Percentiles rank a stretch among this genome's conserved stretches.
These are phyloP conservation scores for Aegilops tauschii DNA, from an alignment of 176 grass and related monocot genomes.

Conservation along the genomic window DNA sequence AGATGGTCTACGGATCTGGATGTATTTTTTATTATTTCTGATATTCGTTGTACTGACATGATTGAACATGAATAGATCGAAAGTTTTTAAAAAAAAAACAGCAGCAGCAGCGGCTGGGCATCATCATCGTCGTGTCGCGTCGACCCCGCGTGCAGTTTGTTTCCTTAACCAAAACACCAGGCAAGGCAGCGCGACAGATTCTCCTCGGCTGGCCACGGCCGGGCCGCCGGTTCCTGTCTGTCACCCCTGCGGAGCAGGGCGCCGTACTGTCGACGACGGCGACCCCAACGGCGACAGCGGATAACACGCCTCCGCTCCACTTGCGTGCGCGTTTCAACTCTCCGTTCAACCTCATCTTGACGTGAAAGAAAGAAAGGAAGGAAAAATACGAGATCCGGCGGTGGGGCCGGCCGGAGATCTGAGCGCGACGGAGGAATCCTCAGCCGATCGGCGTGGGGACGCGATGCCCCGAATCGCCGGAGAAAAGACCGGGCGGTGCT, in stretches of 20 bases:
- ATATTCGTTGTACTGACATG: too few relatives aligned
- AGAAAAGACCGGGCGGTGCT: slow-evolving; percentile 1
- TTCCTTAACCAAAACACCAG: neutral
- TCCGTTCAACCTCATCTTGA: neutral
- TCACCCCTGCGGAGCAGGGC: too few relatives aligned
- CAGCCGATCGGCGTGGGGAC: neutral
- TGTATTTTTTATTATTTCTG: too few relatives aligned
- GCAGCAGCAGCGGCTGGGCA: too few relatives aligned
- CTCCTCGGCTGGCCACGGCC: neutral
- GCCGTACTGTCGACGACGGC: neutral
- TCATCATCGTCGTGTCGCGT: too few relatives aligned
- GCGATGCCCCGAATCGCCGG: slow-evolving; percentile 41
- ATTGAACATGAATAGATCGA: too few relatives aligned
- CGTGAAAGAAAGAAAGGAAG: neutral
- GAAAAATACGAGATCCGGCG: neutral
- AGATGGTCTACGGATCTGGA: too few relatives aligned
- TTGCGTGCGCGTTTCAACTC: slow-evolving; percentile 21
- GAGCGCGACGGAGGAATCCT: slow-evolving; percentile 44
- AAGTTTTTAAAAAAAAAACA: too few relatives aligned
- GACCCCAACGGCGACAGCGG: neutral
- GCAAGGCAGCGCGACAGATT: neutral
- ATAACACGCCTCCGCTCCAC: neutral
- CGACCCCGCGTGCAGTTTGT: neutral
- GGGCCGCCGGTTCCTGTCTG: neutral
- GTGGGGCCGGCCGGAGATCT: slow-evolving; percentile 41